These are phyloP conservation scores for Agapanthus africanus DNA, from an alignment of 106 monocot species.

Conservation along the genomic window DNA sequence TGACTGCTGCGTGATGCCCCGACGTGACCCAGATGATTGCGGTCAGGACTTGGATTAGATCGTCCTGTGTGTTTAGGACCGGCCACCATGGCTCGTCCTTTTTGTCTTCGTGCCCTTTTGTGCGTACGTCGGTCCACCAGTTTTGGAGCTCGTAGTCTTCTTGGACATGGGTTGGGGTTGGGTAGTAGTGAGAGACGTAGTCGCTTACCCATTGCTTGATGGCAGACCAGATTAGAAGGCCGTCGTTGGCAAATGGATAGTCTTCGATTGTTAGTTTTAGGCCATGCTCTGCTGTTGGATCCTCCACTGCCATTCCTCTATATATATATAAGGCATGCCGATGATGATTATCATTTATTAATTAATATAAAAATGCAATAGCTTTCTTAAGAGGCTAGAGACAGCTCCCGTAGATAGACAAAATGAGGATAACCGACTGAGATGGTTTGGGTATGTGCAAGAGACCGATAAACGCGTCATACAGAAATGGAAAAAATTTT, in stretches of 20 bases:
- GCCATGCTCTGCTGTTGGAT: conserved; percentile 33
- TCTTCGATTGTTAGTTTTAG: conserved; percentile 51
- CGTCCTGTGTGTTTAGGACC: conserved; percentile 12
- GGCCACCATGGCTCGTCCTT: conserved; percentile 89
- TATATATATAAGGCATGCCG: no score
- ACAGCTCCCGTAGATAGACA: no score
- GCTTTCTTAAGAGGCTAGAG: no score
- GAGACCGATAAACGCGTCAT: no score
- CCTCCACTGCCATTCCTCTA: conserved; percentile 80
- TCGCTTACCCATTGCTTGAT: conserved; percentile 55
- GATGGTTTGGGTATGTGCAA: no score
- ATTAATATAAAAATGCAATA: no score
- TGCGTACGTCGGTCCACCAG: conserved; percentile 61
- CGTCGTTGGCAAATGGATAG: conserved; percentile 73
- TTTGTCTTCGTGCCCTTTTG: conserved; percentile 67
- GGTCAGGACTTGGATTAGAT: conserved; percentile 35
- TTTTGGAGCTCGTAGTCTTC: conserved; percentile 59
- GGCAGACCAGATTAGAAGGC: conserved; percentile 65
- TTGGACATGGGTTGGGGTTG: conserved; percentile 9
- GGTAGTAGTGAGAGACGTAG: conserved; percentile 49
- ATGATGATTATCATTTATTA: no score
- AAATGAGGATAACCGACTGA: no score
- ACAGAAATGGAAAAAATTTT: no score
- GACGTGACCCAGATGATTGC: conserved; percentile 70
- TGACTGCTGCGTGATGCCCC: conserved; percentile 80